Base-by-base conservation (phyloP, 352 stramenopile species). In the Phytopythium sindhum region DNA sequence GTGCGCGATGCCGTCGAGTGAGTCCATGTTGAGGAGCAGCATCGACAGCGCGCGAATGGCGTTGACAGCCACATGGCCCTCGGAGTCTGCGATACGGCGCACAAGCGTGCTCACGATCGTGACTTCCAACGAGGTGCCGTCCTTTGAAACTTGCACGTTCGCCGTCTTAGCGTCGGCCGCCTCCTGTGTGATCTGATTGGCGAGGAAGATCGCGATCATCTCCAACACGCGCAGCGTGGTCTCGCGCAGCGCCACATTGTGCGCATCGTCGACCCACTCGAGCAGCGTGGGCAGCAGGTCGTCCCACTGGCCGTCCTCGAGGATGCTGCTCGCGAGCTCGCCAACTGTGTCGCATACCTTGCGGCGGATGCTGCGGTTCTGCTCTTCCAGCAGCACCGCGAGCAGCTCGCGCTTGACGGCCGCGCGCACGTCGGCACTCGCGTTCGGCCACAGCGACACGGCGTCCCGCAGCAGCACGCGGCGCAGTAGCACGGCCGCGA, bases 291-390 rank as follows among this genome's bases (percentile, higher is more conserved):
- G 84, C 54, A 93, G 54, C 51, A 95, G 64, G 24, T 81, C 80
- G 60, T 90, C 79, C 84, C 86, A 95, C 59, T 95, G 82, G 26
- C 76, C 81, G 68, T 95, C 82, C 31, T 93, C 86, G 19, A 95
- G 60, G 66, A 95, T 88, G 53, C 75, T 88, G 65, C 73, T 88
- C 61, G 84, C 86, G 45, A 95, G 66, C 52, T 95, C 86, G 48
- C 86, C 86, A 39, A 95, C 86, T 14, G 81, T 95, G 65, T 95
- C 86, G 62, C 86, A 93, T 52, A 93, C 80, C 57, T 93, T 91
- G 39, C 86, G 82, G 17, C 86, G 82, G 66, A 95, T 93, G 63
- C 86, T 86, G 53, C 80, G 78, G 65, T 94, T 86, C 47, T 70
- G 57, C 61, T 94, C 85, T 42, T 60, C 65, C 52, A 74, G 71